Conservation (phyloP, 495 filamentous ascomycete species). For the Penicillium soppii region DNA sequence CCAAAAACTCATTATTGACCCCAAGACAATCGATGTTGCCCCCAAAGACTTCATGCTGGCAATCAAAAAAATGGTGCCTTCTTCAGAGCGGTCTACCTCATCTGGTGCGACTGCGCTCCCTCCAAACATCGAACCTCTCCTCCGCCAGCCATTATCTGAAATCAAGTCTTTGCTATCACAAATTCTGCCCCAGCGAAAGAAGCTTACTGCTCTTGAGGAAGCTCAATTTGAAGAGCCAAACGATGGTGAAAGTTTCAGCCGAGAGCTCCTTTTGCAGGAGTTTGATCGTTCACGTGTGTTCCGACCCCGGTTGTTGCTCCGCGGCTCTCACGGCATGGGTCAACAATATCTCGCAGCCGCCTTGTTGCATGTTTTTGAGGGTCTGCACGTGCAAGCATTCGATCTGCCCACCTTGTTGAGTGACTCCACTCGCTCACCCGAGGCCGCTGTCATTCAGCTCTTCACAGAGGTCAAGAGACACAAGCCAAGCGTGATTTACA, state of each 20-base stretch:
- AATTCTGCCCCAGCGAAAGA: constrained; percentile 79
- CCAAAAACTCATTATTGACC: constrained; percentile 87
- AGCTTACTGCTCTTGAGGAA: constrained; percentile 86
- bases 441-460: constrained; percentile 82
- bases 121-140: constrained; percentile 74
- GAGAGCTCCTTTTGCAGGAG: constrained; percentile 83
- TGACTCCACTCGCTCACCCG: constrained; percentile 69
- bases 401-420: constrained; percentile 81
- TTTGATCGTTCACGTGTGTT: constrained; percentile 89
- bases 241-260: constrained; percentile 75
- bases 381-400: constrained; percentile 91
- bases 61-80: constrained; percentile 91
- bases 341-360: constrained; percentile 90
- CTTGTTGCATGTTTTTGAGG: constrained; percentile 84
- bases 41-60: constrained; percentile 97
- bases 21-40: constrained; percentile 74
- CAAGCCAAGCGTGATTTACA: constrained; percentile 93
- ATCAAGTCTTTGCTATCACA: constrained; percentile 68
- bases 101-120: constrained; percentile 79
- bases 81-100: constrained; percentile 82
- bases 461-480: constrained; percentile 91
- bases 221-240: constrained; percentile 87
- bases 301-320: constrained; percentile 79
- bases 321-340: constrained; percentile 82
- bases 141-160: constrained; percentile 66